phyloP scores from a whole-genome alignment of 768 basidiomycete genomes.

The Serpula lacrymans region DNA sequence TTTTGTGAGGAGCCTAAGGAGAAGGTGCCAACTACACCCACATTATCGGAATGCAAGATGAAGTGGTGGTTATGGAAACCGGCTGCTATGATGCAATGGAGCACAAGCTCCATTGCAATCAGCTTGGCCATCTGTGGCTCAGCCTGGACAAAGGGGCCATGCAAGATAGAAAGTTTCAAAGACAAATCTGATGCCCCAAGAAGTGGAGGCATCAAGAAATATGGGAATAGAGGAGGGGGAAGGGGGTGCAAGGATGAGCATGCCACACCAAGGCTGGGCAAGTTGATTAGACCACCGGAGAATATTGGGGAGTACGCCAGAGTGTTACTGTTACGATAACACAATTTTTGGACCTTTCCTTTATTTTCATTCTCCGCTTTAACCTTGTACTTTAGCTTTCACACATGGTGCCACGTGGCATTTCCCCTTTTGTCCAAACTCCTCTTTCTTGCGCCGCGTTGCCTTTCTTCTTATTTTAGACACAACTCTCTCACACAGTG shows the following conservation, averaged over 20 bases:
- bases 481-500: no score
- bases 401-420: no score
- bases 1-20: no score
- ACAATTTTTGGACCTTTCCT: no score
- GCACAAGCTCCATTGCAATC: constrained; percentile 39
- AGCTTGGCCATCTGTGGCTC: constrained; percentile 34
- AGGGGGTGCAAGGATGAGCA: not conserved
- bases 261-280: not conserved
- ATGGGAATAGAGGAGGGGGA: not conserved
- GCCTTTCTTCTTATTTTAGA: no score
- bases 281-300: constrained; percentile 23
- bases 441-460: no score
- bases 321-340: no score
- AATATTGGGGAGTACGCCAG: constrained; percentile 20
- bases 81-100: constrained; percentile 26
- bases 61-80: constrained; percentile 22
- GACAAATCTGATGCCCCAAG: constrained; percentile 40
- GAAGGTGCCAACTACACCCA: constrained; percentile 36
- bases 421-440: no score
- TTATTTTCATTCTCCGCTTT: no score
- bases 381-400: no score
- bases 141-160: constrained; percentile 33
- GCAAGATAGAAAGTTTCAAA: constrained; percentile 33
- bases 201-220: constrained; percentile 40
- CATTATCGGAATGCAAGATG: constrained; percentile 38